These are phyloP conservation scores for Polygonum maritimum DNA, from an alignment of 148 eudicot species.

Conservation along the genomic window DNA sequence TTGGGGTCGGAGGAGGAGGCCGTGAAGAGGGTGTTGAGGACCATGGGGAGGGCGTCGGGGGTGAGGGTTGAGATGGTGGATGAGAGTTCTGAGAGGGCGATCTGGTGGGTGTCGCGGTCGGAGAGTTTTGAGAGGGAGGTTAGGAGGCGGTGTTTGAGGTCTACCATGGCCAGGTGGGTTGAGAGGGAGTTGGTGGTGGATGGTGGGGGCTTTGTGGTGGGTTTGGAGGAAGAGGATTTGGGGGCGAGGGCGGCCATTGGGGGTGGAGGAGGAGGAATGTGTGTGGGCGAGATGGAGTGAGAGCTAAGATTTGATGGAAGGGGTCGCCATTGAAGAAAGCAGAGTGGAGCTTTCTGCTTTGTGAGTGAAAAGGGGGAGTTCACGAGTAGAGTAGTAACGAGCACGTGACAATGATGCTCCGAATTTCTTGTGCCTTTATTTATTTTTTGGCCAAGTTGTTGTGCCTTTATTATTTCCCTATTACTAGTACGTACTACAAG, in stretches of 20 bases:
- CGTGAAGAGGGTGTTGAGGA: slow-evolving; percentile 65
- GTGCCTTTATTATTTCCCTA: no score
- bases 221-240: slow-evolving; percentile 37
- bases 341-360: no score
- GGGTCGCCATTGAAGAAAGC: no score
- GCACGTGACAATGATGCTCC: no score
- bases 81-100: slow-evolving; percentile 78
- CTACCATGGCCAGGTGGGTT: slow-evolving; percentile 78
- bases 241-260: slow-evolving; percentile 54
- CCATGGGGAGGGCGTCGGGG: slow-evolving; percentile 57
- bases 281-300: background rate
- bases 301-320: background rate
- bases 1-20: slow-evolving; percentile 64
- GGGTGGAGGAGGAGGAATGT: background rate
- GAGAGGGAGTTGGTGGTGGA: slow-evolving; percentile 28
- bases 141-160: slow-evolving; percentile 66
- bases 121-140: slow-evolving; percentile 73
- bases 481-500: no score
- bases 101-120: slow-evolving; percentile 87
- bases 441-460: no score
- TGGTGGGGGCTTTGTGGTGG: slow-evolving; percentile 28
- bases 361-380: no score
- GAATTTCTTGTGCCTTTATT: no score
- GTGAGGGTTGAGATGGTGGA: slow-evolving; percentile 42
- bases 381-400: no score